These are phyloP conservation scores for Talaromyces islandicus DNA, from an alignment of 2,329 filamentous ascomycete species.

Conservation along the genomic window DNA sequence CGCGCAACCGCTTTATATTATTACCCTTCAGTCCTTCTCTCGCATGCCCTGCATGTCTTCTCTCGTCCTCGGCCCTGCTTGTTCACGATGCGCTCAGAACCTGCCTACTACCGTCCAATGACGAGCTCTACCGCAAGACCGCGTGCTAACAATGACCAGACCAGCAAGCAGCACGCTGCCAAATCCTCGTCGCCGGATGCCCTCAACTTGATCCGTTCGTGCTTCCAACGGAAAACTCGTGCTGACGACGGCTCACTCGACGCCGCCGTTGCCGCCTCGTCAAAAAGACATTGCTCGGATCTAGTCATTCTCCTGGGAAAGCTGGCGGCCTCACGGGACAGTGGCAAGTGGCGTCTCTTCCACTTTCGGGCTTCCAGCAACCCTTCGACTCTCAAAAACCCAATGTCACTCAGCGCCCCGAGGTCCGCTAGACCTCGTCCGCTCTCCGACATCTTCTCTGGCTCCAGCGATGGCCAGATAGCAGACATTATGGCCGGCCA, in stretches of 20 bases:
- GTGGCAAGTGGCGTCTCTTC: conserved; percentile 41
- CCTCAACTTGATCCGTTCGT: neutral
- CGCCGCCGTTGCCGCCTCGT: neutral
- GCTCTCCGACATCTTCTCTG: conserved; percentile 30
- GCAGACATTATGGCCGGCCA: conserved; percentile 17
- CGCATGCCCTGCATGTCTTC: neutral
- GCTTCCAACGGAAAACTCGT: conserved; percentile 5
- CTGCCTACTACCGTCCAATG: conserved; percentile 9
- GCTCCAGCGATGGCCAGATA: conserved; percentile 28
- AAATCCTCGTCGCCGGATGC: conserved; percentile 1
- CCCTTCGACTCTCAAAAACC: conserved; percentile 11
- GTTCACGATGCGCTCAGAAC: neutral
- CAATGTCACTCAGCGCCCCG: conserved; percentile 22
- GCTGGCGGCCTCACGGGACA: conserved; percentile 41
- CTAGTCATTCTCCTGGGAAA: conserved; percentile 24
- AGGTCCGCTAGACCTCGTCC: conserved; percentile 22
- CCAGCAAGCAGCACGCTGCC: conserved; percentile 1
- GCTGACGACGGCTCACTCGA: neutral
- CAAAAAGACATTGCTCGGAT: neutral
- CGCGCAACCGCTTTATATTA: neutral
- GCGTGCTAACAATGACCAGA: conserved; percentile 1
- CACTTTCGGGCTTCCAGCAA: conserved; percentile 31
- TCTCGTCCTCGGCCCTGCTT: neutral
- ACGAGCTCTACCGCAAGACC: neutral
- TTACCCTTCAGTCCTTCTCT: neutral